Evolutionary conservation across 768 basidiomycete genomes (phyloP).

Genomic region (Kwoniella sp.): DNA sequence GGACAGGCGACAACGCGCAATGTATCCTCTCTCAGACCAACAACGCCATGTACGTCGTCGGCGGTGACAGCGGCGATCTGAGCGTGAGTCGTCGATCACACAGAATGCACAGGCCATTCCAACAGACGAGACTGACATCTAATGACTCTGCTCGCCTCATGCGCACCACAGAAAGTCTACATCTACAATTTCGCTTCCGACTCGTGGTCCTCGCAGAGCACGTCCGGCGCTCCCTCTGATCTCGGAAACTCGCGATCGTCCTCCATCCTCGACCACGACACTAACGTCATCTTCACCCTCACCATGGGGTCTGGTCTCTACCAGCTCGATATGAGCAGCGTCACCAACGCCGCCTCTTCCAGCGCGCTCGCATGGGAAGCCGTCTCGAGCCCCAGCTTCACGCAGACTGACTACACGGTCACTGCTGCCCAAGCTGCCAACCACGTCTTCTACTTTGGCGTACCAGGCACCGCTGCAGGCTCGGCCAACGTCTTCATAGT

Average conservation of each 20-base stretch:
- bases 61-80: conserved; percentile 72
- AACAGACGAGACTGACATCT: too few relatives aligned
- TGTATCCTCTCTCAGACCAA: conserved; percentile 64
- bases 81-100: conserved; percentile 55
- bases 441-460: conserved; percentile 77
- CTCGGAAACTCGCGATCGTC: conserved; percentile 62
- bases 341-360: conserved; percentile 65
- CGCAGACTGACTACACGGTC: conserved; percentile 66
- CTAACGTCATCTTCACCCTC: conserved; percentile 77
- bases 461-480: conserved; percentile 69
- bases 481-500: conserved; percentile 80
- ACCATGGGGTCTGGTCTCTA: conserved; percentile 58
- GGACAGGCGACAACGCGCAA: conserved; percentile 56
- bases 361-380: conserved; percentile 68
- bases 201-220: conserved; percentile 75
- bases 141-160: background rate
- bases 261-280: conserved; percentile 89
- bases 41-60: conserved; percentile 83
- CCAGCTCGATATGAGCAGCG: conserved; percentile 69
- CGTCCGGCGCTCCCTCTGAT: conserved; percentile 58
- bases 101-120: background rate
- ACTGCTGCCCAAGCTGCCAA: conserved; percentile 84
- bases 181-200: conserved; percentile 70
- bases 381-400: conserved; percentile 65
- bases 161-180: conserved; percentile 61